Evolutionary conservation across 768 basidiomycete species (phyloP), one percentile per base, ranked within the genome.

Genomic region (Amanita phalloides): DNA sequence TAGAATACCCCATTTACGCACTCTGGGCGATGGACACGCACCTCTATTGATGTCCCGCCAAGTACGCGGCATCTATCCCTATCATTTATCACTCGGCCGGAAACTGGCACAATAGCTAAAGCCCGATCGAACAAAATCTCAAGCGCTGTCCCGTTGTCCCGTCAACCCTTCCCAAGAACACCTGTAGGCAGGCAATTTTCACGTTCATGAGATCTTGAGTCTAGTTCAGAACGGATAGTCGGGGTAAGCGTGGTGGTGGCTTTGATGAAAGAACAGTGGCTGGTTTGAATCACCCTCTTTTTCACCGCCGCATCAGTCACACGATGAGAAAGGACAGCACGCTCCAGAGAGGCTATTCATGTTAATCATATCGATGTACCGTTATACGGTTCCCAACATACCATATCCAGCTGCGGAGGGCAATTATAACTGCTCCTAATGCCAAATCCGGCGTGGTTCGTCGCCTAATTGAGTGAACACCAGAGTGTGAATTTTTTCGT

Each of bases 321-420:
- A 44, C 23, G 21, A 26, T 28, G 21, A 13, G 23, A 21, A 21
- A 25, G 20, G 41, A 42, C 14, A 44, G 42, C 42, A 26, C 17
- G 20, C 23, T 13, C 13, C 33, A 10, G 43, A 8, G 6, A 28
- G 26, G 25, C 7, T 44, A 28, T 28, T 30, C 43, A 28, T 26
- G 43, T 44, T 44, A 44, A 44, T 44, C 43, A 44, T 44, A 44
- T 44, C 25, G 43, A 44, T 44, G 43, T 30, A 28, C 43, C 41
- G 10, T 20, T 42, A 3, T 8, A 42, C n/a, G 20, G 26, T 44
- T 14, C 26, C 26, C 26, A 25, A 44, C 25, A 44, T 44, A 25
- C 43, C 7, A 44, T 44, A 44, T 44, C 14, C 43, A 44, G 43
- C 13, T 14, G n/a, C 23, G 25, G 25, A 14, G 25, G 43, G 43